A percentile compares a stretch with the other conserved stretches of the same genome.
Evolutionary conservation across 1,284 basidiomycete species (phyloP).

Genomic region (Boletellus deceptivus): DNA sequence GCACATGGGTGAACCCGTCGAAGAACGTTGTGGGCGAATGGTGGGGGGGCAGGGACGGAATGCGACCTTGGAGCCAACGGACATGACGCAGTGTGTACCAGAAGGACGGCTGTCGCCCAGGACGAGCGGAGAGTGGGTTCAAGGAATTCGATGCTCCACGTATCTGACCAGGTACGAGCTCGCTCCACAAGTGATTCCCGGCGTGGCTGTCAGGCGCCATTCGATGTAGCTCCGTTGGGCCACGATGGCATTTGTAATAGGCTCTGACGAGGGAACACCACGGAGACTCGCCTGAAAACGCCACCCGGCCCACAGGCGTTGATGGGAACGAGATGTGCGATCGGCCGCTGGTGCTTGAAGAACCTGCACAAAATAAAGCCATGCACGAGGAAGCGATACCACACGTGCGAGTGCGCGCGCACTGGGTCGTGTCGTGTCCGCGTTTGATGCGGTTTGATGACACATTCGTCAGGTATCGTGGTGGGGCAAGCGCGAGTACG

Average conservation of each 20-base stretch:
- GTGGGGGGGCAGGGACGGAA: conserved; percentile 15
- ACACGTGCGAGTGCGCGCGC: background rate
- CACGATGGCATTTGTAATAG: conserved; percentile 25
- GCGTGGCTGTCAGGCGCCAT: conserved; percentile 12
- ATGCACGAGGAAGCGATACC: conserved; percentile 18
- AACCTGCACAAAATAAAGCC: conserved; percentile 8
- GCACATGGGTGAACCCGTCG: conserved; percentile 8
- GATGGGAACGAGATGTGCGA: conserved; percentile 28
- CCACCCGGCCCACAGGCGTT: conserved; percentile 20
- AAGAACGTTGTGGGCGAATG: background rate
- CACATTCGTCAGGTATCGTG: conserved; percentile 16
- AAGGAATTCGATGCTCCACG: conserved; percentile 20
- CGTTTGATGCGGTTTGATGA: conserved; percentile 19
- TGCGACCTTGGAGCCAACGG: conserved; percentile 13
- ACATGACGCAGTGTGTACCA: conserved; percentile 18
- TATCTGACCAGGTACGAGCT: conserved; percentile 13
- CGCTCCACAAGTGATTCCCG: conserved; percentile 20
- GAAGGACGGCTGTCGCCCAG: conserved; percentile 3
- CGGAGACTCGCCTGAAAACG: conserved; percentile 19
- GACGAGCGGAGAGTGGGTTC: conserved; percentile 20
- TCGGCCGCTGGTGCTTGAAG: conserved; percentile 13
- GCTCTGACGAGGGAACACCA: conserved; percentile 25
- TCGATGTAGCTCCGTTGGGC: conserved; percentile 17
- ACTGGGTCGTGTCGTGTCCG: conserved; percentile 6
- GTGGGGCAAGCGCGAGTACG: conserved; percentile 26